Base-by-base conservation (phyloP, 2,329 filamentous ascomycete species). In the Cytospora leucostoma region DNA sequence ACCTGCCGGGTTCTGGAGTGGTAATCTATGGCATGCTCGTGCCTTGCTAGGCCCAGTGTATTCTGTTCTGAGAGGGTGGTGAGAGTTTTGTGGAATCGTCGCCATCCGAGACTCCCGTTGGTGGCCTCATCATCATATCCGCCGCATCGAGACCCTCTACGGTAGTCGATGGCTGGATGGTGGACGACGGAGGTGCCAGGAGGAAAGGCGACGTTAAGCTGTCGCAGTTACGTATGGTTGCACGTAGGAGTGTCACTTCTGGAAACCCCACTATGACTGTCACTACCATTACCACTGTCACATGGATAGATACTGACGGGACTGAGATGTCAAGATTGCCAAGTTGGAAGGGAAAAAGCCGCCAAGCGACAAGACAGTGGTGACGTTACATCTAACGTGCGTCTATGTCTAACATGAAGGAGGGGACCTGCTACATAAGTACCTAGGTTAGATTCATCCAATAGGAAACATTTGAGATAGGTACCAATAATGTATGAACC, bases 201-300 rank as follows among this genome's bases (percentile, higher is more conserved):
- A 54, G 58, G 47, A 56, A 37, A 65, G 64, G 61, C 53, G 64
- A 65, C 64, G 61, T 65, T 65, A 63, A 63, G 52, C 44, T 44
- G 57, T 50, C 50, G 58, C 52, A 51, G 63, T 56, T 59, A 63
- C 61, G 64, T 63, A 57, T 65, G 61, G 38, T 63, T 17, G 52
- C 37, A 33, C 37, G 32, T 57, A 57, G 52, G 37, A 35, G 49
- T 2, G 52, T 51, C n/a, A 40, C 33, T 52, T 15, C 38, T 34
- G 37, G 34, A 60, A 49, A 35, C 57, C 57, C 27, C 27, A 27
- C 27, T 27, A 27, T 27, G 27, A 27, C 27, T 27, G 27, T 27
- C 27, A 27, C n/a, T n/a, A n/a, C n/a, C n/a, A n/a, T n/a, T n/a
- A n/a, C n/a, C n/a, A 49, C 57, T 51, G 50, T 44, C 50, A 59